Conservation (phyloP, 306 rosid species). For the Argentina anserina region DNA sequence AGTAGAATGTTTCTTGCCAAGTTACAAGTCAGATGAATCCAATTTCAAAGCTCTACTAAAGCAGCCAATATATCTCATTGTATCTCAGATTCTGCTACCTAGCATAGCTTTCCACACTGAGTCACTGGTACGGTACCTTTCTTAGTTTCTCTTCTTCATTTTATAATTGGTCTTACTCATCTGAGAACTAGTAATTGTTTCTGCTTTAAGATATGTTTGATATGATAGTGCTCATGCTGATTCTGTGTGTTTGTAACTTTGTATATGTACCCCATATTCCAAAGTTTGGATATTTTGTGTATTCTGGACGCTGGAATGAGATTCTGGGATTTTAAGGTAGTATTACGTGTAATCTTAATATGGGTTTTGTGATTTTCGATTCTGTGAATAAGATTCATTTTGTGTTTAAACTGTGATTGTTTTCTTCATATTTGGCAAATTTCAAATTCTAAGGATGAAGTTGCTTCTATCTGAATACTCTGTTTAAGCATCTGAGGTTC, state of each 20-base stretch:
- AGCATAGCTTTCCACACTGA: not conserved
- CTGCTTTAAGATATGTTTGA: not conserved
- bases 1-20: not conserved
- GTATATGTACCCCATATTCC: not conserved
- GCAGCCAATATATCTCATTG: not conserved
- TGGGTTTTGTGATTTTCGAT: not conserved
- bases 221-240: conserved; percentile 6
- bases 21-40: not conserved
- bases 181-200: not conserved
- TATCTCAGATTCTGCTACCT: not conserved
- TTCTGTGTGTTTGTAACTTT: conserved; percentile 4
- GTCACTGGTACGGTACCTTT: conserved; percentile 5
- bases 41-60: not conserved
- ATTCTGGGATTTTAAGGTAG: not conserved
- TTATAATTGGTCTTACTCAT: not conserved
- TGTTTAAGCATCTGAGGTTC: not conserved
- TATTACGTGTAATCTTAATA: not conserved
- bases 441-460: not conserved
- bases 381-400: not conserved
- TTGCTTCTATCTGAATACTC: not conserved
- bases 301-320: not conserved
- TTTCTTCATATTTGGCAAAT: not conserved
- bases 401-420: not conserved
- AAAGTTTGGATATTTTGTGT: not conserved
- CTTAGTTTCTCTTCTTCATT: not conserved